Conservation (phyloP, 2,329 filamentous ascomycete species). For the Fusarium sp. region DNA sequence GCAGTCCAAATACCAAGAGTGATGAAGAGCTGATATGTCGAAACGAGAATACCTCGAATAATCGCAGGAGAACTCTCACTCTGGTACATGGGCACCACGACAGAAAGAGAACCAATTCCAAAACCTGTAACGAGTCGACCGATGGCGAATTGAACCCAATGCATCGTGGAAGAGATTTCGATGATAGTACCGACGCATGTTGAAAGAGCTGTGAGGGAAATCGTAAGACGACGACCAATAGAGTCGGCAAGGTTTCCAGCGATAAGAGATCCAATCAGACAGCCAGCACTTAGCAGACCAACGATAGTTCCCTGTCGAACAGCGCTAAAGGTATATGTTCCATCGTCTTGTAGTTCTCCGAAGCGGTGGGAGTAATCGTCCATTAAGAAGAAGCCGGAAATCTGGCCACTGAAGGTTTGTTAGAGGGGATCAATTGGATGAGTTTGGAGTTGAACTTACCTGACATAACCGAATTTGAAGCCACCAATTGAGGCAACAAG, state of each 20-base stretch:
- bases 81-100: conserved; percentile 77
- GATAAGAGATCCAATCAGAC: conserved; percentile 67
- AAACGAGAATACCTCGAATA: conserved; percentile 73
- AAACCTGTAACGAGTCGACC: conserved; percentile 75
- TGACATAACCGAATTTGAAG: conserved; percentile 69
- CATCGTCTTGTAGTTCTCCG: conserved; percentile 55
- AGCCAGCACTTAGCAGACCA: conserved; percentile 71
- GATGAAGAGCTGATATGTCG: conserved; percentile 76
- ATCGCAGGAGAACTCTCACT: conserved; percentile 73
- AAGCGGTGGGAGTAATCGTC: conserved; percentile 67
- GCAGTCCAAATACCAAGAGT: conserved; percentile 74
- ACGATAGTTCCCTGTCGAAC: conserved; percentile 72
- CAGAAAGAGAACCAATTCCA: conserved; percentile 73
- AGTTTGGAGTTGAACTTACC: conserved; percentile 51
- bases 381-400: conserved; percentile 73
- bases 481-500: conserved; percentile 66
- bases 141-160: conserved; percentile 74
- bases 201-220: conserved; percentile 72
- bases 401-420: conserved; percentile 62
- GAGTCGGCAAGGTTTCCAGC: conserved; percentile 72
- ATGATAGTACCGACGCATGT: conserved; percentile 74
- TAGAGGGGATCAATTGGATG: not conserved
- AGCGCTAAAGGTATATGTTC: conserved; percentile 64
- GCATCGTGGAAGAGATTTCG: conserved; percentile 66
- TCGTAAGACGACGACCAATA: conserved; percentile 71